Base-by-base conservation (phyloP, 257 asterid genomes). In the Oldenlandia corymbosa region DNA sequence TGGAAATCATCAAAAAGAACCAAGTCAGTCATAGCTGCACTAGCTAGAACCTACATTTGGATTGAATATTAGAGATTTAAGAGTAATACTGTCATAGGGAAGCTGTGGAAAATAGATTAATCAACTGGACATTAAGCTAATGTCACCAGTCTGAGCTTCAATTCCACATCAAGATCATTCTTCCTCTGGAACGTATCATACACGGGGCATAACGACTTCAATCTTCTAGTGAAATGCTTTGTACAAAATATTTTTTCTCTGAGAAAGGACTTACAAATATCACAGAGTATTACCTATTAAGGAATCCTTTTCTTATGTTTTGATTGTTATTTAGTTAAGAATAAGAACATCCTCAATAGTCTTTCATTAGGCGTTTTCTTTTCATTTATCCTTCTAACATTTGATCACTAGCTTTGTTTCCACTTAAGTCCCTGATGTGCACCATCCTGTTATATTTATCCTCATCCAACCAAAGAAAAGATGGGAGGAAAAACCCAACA, bases 1-100 rank as follows among this genome's bases (percentile, higher is more conserved):
- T 79, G 75, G 57, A 52, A 50, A 63, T 17, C 20, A 59, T 41
- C n/a, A 42, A 34, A 16, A 65, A 34, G 10, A 36, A 37, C 7
- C 3, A 26, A n/a, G n/a, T n/a, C n/a, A n/a, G n/a, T n/a, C n/a
- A 12, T 30, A 20, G 52, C 16, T 31, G 31, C 48, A 34, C 11
- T 36, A 18, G n/a, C 5, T 36, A 10, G 10, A 30, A 5, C 12
- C 48, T 34, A 48, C 20, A 30, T 23, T 9, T 30, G 21, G 31
- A 31, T 36, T 10, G 32, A 51, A 51, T 24, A 2, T 26, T 10
- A 36, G 13, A 58, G n/a, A n/a, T n/a, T n/a, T n/a, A n/a, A n/a
- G n/a, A n/a, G n/a, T n/a, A n/a, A n/a, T n/a, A n/a, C 21, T n/a
- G 37, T 20, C 11, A 31, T 9, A n/a, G 30, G 32, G 27, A 30